Percentiles rank a stretch among this genome's conserved stretches.
Evolutionary conservation across 1,139 yeast genomes (phyloP).

Genomic region (Taphrina confusa): DNA sequence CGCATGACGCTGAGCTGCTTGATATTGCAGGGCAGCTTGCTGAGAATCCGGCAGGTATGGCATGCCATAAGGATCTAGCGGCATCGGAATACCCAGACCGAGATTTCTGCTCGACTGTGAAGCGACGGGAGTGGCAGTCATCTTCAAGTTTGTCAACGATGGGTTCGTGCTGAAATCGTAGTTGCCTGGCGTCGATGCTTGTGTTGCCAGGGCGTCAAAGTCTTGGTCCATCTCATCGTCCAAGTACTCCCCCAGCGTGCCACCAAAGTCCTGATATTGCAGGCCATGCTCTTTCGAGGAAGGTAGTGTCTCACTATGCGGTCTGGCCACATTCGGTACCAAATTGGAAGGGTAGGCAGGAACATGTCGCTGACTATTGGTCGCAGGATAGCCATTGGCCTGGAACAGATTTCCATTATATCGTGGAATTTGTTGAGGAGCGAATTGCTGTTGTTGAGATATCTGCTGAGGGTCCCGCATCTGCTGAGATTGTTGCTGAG

Average conservation of each 20-base stretch:
- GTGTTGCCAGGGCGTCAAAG: constrained; percentile 19
- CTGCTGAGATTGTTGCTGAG: background rate
- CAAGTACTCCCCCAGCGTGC: background rate
- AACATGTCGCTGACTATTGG: constrained; percentile 11
- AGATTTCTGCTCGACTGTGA: background rate
- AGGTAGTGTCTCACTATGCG: constrained; percentile 17
- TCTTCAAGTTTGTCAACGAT: constrained; percentile 25
- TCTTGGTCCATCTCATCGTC: constrained; percentile 27
- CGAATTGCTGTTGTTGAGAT: constrained; percentile 2
- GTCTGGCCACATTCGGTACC: constrained; percentile 8
- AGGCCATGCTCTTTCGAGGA: constrained; percentile 5
- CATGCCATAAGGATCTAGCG: background rate
- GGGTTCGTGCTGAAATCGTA: constrained; percentile 31
- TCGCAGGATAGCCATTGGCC: constrained; percentile 24
- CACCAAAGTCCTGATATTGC: background rate
- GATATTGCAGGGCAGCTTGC: constrained; percentile 10
- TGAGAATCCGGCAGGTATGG: background rate
- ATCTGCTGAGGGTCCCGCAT: background rate
- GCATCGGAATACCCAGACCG: background rate
- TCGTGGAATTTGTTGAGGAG: constrained; percentile 1
- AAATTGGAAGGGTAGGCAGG: constrained; percentile 21
- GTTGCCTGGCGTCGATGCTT: constrained; percentile 30
- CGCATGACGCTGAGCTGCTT: constrained; percentile 1
- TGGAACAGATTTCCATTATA: constrained; percentile 21
- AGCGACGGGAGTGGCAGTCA: background rate